These are phyloP conservation scores for Diaporthe helianthi DNA, from an alignment of 2,329 filamentous ascomycete species.

Conservation along the genomic window DNA sequence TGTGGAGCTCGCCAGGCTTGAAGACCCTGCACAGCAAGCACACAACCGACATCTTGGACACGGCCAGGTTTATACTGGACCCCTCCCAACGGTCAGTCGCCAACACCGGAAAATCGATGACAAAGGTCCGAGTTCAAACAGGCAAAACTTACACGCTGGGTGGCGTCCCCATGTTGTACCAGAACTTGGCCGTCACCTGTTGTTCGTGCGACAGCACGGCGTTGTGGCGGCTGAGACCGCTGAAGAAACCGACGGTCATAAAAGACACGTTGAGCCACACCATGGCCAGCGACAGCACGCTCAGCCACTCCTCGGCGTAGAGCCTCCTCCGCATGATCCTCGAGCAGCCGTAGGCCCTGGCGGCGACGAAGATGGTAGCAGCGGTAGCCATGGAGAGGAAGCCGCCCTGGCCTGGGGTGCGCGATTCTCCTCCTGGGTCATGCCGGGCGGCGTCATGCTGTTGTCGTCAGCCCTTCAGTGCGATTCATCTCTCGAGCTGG, in stretches of 20 bases:
- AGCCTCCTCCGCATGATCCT: constrained; percentile 1
- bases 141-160: not conserved
- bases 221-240: not conserved
- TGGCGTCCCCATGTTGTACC: not conserved
- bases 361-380: constrained; percentile 6
- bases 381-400: not conserved
- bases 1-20: constrained; percentile 8
- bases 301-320: constrained; percentile 17
- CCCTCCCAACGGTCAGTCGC: not conserved
- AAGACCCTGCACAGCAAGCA: constrained; percentile 7
- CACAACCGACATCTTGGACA: constrained; percentile 18
- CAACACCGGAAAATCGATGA: not conserved
- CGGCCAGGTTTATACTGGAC: not conserved
- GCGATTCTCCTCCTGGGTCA: constrained; percentile 1
- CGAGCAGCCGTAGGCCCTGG: constrained; percentile 13
- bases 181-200: constrained; percentile 3
- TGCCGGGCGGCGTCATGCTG: constrained; percentile 2
- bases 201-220: not conserved
- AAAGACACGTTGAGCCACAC: constrained; percentile 10
- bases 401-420: not conserved
- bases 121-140: not conserved
- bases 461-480: too few species aligned
- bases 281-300: constrained; percentile 4
- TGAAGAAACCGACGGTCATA: not conserved
- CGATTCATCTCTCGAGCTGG: not conserved